Evolutionary conservation across 1,284 basidiomycete genomes (phyloP).

Genomic region (Schizophyllum commune): DNA sequence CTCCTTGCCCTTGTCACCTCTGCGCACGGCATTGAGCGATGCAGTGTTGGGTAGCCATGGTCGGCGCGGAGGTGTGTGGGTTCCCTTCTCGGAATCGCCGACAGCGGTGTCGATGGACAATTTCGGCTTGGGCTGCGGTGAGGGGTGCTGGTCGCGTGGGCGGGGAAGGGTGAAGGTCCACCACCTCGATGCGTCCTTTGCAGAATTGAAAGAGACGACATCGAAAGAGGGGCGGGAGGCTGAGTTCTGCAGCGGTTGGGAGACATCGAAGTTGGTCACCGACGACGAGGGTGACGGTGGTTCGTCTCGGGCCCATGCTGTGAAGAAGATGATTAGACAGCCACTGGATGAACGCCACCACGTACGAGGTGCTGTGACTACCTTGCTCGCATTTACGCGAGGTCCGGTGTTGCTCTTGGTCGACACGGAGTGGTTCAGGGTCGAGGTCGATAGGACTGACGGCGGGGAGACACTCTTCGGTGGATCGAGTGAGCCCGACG

Average conservation of each 20-base stretch:
- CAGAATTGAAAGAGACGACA: constrained; percentile 42
- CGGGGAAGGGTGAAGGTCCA: constrained; percentile 57
- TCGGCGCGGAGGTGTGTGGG: constrained; percentile 14
- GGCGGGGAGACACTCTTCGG: constrained; percentile 6
- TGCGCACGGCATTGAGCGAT: constrained; percentile 10
- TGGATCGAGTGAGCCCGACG: not conserved
- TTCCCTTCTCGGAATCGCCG: constrained; percentile 30
- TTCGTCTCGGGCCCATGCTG: constrained; percentile 78
- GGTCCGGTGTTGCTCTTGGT: too few species aligned
- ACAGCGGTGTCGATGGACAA: constrained; percentile 19
- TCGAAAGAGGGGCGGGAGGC: constrained; percentile 38
- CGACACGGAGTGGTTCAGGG: constrained; percentile 28
- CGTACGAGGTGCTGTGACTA: constrained; percentile 68
- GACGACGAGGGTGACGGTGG: constrained; percentile 61
- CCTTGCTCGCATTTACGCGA: constrained; percentile 11
- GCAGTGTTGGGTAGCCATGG: constrained; percentile 2
- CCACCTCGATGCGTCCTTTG: constrained; percentile 49
- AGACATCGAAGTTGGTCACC: constrained; percentile 9
- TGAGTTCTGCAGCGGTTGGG: constrained; percentile 20
- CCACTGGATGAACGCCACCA: constrained; percentile 12
- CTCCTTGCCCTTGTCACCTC: constrained; percentile 6
- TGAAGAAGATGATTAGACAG: constrained; percentile 9
- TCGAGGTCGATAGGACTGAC: constrained; percentile 24
- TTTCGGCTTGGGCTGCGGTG: constrained; percentile 15
- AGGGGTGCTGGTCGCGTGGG: constrained; percentile 18